Evolutionary conservation across 805 yeast genomes (phyloP), one percentile per base, ranked within the genome.

Genomic region (Ogataea chonburiensis): DNA sequence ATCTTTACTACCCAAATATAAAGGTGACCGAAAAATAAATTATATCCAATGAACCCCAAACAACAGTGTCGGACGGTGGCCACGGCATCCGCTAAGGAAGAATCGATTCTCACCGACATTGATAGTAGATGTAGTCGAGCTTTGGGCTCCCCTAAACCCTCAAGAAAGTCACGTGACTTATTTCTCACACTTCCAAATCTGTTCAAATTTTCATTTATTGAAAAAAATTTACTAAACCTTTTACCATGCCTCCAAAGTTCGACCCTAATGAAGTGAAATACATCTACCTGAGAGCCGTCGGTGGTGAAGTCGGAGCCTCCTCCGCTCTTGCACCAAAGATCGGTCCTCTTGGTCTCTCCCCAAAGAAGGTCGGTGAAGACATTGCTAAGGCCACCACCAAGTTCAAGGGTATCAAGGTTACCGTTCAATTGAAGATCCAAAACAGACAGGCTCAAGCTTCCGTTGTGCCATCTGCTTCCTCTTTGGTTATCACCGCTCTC

Each of bases 321-420:
- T 86, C 98, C 57, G 96, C 98, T 58, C 85, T 93, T 66, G 98
- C 98, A 62, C 98, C 98, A 71, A 93, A 93, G 91, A 93, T 93
- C 68, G 98, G 98, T 86, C 98, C 98, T 62, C 86, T 93, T 70
- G 98, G 98, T 88, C 79, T 93, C 63, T 88, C 97, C 51, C 97
- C 98, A 79, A 93, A 91, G 95, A 91, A 93, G 84, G 96, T 93
- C 68, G 98, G 98, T 89, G 98, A 93, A 77, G 98, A 93, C 71
- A 93, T 93, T 65, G 98, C 98, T 71, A 93, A 93, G 84, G 98
- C 98, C 71, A 91, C 98, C 77, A 84, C 86, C 77, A 80, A 83
- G 68, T 91, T 81, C 94, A 93, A 93, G 79, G 98, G 98, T 81
- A 91, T 93, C 66, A 86, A 91, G 75, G 98, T 93, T 67, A 93